phyloP scores from a whole-genome alignment of 2,329 filamentous ascomycete genomes.

The Microsporum audouinii region DNA sequence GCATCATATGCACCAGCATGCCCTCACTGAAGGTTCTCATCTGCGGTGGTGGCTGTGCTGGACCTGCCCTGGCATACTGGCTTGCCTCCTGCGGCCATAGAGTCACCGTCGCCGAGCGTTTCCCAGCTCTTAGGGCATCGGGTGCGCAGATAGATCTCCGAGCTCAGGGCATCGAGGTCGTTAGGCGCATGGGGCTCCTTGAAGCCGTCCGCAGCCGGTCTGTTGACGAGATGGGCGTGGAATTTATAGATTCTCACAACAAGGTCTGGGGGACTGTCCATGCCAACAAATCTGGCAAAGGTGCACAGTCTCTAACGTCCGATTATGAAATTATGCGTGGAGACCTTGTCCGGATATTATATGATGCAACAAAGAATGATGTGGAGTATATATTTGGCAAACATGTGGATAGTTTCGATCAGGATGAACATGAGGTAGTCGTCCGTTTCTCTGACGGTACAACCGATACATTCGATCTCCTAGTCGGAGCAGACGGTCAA shows the following conservation, averaged over 20 bases:
- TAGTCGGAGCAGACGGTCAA: slow-evolving; percentile 48
- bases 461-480: slow-evolving; percentile 38
- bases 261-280: slow-evolving; percentile 21
- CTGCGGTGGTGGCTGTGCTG: slow-evolving; percentile 28
- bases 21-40: slow-evolving; percentile 24
- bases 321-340: slow-evolving; percentile 31
- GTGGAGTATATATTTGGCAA: slow-evolving; percentile 32
- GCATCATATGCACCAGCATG: slow-evolving; percentile 10
- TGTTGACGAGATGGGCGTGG: slow-evolving; percentile 21
- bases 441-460: slow-evolving; percentile 37
- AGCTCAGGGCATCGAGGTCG: slow-evolving; percentile 24
- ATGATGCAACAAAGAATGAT: slow-evolving; percentile 29
- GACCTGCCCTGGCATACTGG: slow-evolving; percentile 27
- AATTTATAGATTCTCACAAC: slow-evolving; percentile 20
- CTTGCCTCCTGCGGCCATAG: slow-evolving; percentile 24
- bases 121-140: slow-evolving; percentile 21
- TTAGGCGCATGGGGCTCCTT: slow-evolving; percentile 27
- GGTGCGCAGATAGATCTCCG: slow-evolving; percentile 29
- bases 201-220: slow-evolving; percentile 20
- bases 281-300: slow-evolving; percentile 20
- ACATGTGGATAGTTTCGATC: slow-evolving; percentile 28
- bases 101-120: slow-evolving; percentile 29
- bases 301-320: slow-evolving; percentile 25
- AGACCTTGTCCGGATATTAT: slow-evolving; percentile 24
- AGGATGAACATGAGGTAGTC: slow-evolving; percentile 23